Percentiles rank a stretch among this genome's conserved stretches.
Conservation (phyloP, 805 yeast species). For the Brettanomyces custersianus region DNA sequence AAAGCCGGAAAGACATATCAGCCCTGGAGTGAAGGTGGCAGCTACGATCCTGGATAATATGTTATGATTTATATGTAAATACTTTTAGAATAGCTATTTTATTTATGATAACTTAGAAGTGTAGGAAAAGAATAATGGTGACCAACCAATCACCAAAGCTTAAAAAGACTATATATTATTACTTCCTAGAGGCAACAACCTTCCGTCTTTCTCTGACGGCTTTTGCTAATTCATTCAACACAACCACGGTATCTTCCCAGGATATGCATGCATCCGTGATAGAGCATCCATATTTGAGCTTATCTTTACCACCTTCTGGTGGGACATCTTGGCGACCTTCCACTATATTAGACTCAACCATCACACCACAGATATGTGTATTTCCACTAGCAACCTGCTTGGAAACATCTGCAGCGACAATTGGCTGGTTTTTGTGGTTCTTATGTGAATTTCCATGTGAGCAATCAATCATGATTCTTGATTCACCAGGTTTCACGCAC, state of each 20-base stretch:
- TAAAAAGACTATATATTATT: too few relatives aligned
- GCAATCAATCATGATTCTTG: constrained; percentile 91
- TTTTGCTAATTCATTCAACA: constrained; percentile 60
- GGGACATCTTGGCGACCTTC: constrained; percentile 95
- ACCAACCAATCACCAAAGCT: too few relatives aligned
- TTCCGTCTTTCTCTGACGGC: constrained; percentile 76
- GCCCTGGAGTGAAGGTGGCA: constrained; percentile 56
- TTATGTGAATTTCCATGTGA: constrained; percentile 94
- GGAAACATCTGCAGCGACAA: constrained; percentile 69
- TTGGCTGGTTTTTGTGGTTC: constrained; percentile 88
- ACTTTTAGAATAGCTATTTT: neutral
- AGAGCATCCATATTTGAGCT: constrained; percentile 83
- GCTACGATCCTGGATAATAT: constrained; percentile 54
- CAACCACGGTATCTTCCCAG: constrained; percentile 76
- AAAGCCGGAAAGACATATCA: constrained; percentile 50
- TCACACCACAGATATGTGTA: constrained; percentile 75
- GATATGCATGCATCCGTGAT: constrained; percentile 97
- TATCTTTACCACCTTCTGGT: constrained; percentile 63
- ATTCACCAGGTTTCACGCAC: constrained; percentile 27
- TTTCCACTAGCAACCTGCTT: constrained; percentile 75
- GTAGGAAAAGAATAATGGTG: too few relatives aligned
- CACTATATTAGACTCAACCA: constrained; percentile 89
- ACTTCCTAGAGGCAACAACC: constrained; percentile 1
- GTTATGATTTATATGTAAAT: constrained; percentile 19
- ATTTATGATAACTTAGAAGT: neutral